Conservation (phyloP, 2,329 filamentous ascomycete genomes). For the Leptographium wingfieldii region DNA sequence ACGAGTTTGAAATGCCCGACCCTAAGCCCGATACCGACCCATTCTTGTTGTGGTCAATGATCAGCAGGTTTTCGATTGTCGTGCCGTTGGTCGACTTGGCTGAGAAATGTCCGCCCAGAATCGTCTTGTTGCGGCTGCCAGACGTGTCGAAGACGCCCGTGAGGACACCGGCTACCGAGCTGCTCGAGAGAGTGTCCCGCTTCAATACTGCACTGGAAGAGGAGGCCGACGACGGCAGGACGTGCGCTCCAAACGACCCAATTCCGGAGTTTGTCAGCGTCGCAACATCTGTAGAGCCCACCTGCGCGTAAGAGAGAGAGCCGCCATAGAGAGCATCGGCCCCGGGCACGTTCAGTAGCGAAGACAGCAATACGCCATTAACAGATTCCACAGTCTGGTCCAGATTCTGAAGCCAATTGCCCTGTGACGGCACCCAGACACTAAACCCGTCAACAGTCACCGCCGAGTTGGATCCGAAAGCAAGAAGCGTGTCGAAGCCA, state of each 20-base stretch:
- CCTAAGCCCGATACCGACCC: constrained; percentile 58
- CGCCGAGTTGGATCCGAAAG: constrained; percentile 50
- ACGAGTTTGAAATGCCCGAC: constrained; percentile 53
- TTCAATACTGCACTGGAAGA: constrained; percentile 28
- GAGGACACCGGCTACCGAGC: constrained; percentile 52
- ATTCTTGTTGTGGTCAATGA: constrained; percentile 65
- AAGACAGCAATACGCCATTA: constrained; percentile 58
- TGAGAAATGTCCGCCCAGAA: constrained; percentile 78
- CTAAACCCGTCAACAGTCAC: constrained; percentile 64
- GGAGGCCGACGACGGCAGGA: constrained; percentile 24
- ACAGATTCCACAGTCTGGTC: constrained; percentile 51
- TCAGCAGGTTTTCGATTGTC: constrained; percentile 63
- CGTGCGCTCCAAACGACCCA: constrained; percentile 44
- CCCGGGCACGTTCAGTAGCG: constrained; percentile 50
- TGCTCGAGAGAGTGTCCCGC: constrained; percentile 28
- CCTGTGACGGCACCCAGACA: constrained; percentile 76
- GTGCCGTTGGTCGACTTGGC: constrained; percentile 56
- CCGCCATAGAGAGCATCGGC: constrained; percentile 65
- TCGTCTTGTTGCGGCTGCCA: constrained; percentile 63
- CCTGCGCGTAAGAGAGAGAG: constrained; percentile 63
- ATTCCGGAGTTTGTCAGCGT: constrained; percentile 45
- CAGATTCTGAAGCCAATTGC: constrained; percentile 81
- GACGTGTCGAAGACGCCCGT: constrained; percentile 62
- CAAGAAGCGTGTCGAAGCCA: constrained; percentile 59
- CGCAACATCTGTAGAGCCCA: constrained; percentile 60